A percentile compares a stretch with the other conserved stretches of the same genome.
Evolutionary conservation across 1,284 basidiomycete species (phyloP).

Genomic region (Cutaneotrichosporon cutaneum): DNA sequence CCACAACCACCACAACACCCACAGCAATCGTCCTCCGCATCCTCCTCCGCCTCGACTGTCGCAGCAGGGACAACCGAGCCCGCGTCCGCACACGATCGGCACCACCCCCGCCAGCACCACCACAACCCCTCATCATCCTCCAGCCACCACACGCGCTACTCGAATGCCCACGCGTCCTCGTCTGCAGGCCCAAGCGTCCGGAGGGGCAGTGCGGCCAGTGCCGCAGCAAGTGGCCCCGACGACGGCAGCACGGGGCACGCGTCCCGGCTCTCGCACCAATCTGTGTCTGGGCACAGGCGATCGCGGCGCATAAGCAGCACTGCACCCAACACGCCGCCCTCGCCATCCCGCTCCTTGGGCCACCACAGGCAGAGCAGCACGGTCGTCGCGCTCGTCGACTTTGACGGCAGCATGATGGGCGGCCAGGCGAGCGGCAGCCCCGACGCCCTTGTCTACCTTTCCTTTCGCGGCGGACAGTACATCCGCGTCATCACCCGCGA

Average conservation of each 20-base stretch:
- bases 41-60: background rate
- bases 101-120: slow-evolving; percentile 1
- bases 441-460: slow-evolving; percentile 72
- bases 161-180: background rate
- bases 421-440: slow-evolving; percentile 29
- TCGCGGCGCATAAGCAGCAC: background rate
- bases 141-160: background rate
- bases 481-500: slow-evolving; percentile 87
- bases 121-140: background rate
- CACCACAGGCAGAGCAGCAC: background rate
- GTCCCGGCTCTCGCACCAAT: background rate
- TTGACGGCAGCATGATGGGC: slow-evolving; percentile 60
- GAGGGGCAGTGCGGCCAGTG: slow-evolving; percentile 1
- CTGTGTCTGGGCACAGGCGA: background rate
- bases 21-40: background rate
- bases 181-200: slow-evolving; percentile 4
- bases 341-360: slow-evolving; percentile 10
- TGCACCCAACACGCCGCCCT: slow-evolving; percentile 11
- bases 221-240: background rate
- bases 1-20: too few species aligned
- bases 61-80: background rate
- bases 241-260: background rate
- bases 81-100: background rate
- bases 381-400: slow-evolving; percentile 73
- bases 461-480: slow-evolving; percentile 83